Conservation (phyloP, 768 basidiomycete species). For the Phylloporus sp. region DNA sequence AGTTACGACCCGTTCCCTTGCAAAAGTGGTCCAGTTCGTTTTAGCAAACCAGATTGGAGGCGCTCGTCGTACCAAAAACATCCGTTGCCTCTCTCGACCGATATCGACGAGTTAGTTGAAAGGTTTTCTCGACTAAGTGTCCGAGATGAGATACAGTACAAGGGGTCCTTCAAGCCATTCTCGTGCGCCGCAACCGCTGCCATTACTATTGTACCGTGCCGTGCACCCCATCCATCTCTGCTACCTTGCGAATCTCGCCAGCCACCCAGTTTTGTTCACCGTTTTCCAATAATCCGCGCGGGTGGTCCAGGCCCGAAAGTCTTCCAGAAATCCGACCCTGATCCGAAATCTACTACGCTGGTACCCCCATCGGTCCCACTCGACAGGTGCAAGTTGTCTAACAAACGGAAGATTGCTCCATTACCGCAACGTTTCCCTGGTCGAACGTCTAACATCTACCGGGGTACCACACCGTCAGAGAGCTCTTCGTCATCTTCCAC, state of each 20-base stretch:
- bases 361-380: not conserved
- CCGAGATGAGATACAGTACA: constrained; percentile 4
- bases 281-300: not conserved
- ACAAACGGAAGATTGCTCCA: constrained; percentile 2
- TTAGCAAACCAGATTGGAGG: constrained; percentile 8
- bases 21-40: not conserved
- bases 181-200: constrained; percentile 14
- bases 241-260: not conserved
- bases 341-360: constrained; percentile 7
- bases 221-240: constrained; percentile 17
- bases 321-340: constrained; percentile 1
- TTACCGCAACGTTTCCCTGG: constrained; percentile 9
- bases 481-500: constrained; percentile 4
- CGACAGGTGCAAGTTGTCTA: not conserved
- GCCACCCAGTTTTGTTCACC: not conserved
- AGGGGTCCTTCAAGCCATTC: not conserved
- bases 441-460: not conserved
- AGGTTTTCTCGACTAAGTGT: constrained; percentile 16
- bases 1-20: constrained; percentile 17
- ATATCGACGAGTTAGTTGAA: constrained; percentile 7
- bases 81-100: not conserved
- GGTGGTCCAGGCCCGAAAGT: not conserved
- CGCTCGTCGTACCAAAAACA: not conserved
- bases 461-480: constrained; percentile 6
- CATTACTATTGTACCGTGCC: constrained; percentile 12